A percentile compares a stretch with the other conserved stretches of the same genome.
These are phyloP conservation scores for sweet orange (Citrus sinensis) DNA, from an alignment of 345 rosid species.

Conservation along the genomic window DNA sequence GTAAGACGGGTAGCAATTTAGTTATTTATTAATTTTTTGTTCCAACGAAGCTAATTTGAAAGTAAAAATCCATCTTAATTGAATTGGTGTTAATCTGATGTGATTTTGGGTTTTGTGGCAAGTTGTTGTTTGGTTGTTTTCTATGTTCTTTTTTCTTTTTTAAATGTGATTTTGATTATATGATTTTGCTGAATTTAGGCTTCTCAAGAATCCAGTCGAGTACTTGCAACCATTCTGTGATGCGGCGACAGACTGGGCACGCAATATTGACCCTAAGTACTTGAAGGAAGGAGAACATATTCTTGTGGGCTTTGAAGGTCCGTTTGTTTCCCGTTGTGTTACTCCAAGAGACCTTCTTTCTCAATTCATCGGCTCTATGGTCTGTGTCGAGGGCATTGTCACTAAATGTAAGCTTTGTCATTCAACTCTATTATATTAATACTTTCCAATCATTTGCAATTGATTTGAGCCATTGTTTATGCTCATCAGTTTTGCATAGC, in stretches of 20 bases:
- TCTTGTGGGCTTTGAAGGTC: conserved; percentile 91
- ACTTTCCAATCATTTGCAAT: background rate
- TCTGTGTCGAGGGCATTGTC: conserved; percentile 90
- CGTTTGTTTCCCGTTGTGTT: conserved; percentile 89
- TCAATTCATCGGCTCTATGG: conserved; percentile 91
- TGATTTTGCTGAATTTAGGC: conserved; percentile 38
- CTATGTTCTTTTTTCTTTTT: background rate
- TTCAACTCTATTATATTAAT: background rate
- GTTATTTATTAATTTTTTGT: background rate
- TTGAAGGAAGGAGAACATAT: conserved; percentile 84
- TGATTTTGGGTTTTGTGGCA: background rate
- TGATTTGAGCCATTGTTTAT: background rate
- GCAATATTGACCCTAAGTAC: conserved; percentile 62
- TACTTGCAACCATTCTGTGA: conserved; percentile 91
- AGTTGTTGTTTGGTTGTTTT: background rate
- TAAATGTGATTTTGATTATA: background rate
- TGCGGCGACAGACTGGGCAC: conserved; percentile 80
- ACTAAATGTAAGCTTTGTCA: conserved; percentile 65
- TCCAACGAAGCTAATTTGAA: background rate
- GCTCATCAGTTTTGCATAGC: background rate
- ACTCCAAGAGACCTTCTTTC: conserved; percentile 96
- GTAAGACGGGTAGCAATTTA: background rate
- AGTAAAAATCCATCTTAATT: background rate
- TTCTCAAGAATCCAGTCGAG: conserved; percentile 74
- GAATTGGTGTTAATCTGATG: background rate